Evolutionary conservation across 2,329 filamentous ascomycete genomes (phyloP).

Genomic region (Pseudocercospora fijiensis): DNA sequence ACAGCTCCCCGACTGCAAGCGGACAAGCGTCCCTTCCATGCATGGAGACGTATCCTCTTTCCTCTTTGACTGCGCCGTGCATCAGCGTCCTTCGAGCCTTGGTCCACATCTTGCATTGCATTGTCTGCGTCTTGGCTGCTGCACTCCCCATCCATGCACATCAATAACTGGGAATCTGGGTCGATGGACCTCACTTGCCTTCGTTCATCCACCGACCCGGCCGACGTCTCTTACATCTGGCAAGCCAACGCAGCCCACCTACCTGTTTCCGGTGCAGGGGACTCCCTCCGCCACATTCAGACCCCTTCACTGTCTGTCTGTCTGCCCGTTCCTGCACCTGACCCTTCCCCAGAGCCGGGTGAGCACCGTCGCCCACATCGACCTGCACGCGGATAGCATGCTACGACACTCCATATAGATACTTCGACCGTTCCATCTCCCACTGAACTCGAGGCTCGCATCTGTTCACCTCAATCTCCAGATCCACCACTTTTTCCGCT

Average conservation of each 20-base stretch:
- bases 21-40: conserved; percentile 3
- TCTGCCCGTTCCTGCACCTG: conserved; percentile 9
- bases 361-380: conserved; percentile 4
- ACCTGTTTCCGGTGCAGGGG: conserved; percentile 17
- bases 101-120: conserved; percentile 20
- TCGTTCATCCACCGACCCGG: conserved; percentile 17
- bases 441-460: conserved; percentile 13
- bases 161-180: conserved; percentile 21
- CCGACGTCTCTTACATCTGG: conserved; percentile 5
- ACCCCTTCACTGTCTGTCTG: conserved; percentile 13
- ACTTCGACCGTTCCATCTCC: conserved; percentile 20
- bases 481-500: conserved; percentile 15
- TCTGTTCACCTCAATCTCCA: conserved; percentile 23
- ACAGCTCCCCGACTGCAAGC: conserved; percentile 14
- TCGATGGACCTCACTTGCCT: conserved; percentile 21
- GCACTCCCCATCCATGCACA: conserved; percentile 16
- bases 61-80: conserved; percentile 15
- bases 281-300: conserved; percentile 15
- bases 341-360: conserved; percentile 11
- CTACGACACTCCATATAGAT: conserved; percentile 26
- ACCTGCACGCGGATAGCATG: conserved; percentile 13
- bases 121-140: conserved; percentile 13
- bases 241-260: conserved; percentile 10
- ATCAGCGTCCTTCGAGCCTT: conserved; percentile 9
- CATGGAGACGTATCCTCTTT: conserved; percentile 17